Conservation (phyloP, 1,139 yeast species). For the Geotrichum histeridarum region DNA sequence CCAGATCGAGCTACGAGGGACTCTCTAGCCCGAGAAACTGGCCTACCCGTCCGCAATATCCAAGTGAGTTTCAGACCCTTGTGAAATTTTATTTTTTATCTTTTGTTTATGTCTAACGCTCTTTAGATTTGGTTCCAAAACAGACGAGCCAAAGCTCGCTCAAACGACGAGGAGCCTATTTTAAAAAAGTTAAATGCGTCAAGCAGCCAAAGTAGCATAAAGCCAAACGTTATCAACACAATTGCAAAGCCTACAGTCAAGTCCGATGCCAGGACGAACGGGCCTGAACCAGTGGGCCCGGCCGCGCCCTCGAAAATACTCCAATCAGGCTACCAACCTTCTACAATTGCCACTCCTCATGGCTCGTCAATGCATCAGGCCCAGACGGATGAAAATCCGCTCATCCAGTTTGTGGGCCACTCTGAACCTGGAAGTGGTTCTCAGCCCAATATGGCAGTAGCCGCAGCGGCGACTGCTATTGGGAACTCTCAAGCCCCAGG, state of each 20-base stretch:
- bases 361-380: no score
- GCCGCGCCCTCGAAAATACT: no score
- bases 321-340: no score
- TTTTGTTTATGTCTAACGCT: neutral
- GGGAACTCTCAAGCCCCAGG: neutral
- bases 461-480: neutral
- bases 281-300: neutral
- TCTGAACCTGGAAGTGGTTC: neutral
- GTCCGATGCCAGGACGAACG: neutral
- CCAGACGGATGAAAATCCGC: no score
- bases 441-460: neutral
- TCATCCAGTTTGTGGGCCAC: neutral
- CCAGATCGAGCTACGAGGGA: slow-evolving; percentile 32
- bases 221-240: neutral
- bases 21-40: slow-evolving; percentile 27
- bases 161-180: slow-evolving; percentile 25
- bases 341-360: no score
- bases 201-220: neutral
- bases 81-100: neutral
- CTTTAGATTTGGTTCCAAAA: slow-evolving; percentile 33
- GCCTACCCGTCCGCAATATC: slow-evolving; percentile 30
- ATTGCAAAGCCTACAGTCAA: neutral
- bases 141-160: slow-evolving; percentile 31
- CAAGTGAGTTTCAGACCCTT: slow-evolving; percentile 21
- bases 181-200: slow-evolving; percentile 10